Evolutionary conservation across 257 asterid species (phyloP), one percentile per base, ranked within the genome.

Genomic region (Salvia splendens): DNA sequence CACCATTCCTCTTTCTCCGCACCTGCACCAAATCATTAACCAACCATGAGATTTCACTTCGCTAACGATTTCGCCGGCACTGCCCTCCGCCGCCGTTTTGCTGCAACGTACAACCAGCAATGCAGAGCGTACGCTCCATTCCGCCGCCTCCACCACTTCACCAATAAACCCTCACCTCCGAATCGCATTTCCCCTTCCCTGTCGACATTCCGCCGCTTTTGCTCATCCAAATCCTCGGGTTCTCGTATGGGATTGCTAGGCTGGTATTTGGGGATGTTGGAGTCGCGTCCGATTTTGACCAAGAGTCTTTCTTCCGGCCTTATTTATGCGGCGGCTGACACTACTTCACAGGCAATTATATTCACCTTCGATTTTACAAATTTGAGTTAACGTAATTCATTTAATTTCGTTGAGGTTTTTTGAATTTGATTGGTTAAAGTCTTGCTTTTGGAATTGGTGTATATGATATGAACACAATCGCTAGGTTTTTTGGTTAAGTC

Each of bases 181-280:
- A 41, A 35, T 47, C 77, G 8, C 12, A 4, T 50, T 49, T 32
- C 47, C 12, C 30, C 78, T 46, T 15, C 41, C 4, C 54, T 63
- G 6, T 38, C 75, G 3, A 8, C 71, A 68, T 4, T 61, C 35
- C 64, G 64, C 24, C 80, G 68, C 41, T 68, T 73, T 10, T 58
- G 49, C 28, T 78, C 89, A 6, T 65, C 92, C 3, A 68, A 81
- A 2, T 15, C 90, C 3, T 57, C 78, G 52, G 77, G 79, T 63
- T 63, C 81, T 6, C 59, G 74, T 5, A 67, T 64, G 83, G 92
- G 95, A 1, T 51, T 87, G 32, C 79, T 92, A 14, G 50, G 72
- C 6, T 92, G 98, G 95, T 92, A 92, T 65, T 79, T 92, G 82
- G 78, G 89, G n/a, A 67, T 80, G 86, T 78, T 92, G 48, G 86